Evolutionary conservation across 352 stramenopile genomes (phyloP).

Genomic region (Globisporangium megalacanthum): DNA sequence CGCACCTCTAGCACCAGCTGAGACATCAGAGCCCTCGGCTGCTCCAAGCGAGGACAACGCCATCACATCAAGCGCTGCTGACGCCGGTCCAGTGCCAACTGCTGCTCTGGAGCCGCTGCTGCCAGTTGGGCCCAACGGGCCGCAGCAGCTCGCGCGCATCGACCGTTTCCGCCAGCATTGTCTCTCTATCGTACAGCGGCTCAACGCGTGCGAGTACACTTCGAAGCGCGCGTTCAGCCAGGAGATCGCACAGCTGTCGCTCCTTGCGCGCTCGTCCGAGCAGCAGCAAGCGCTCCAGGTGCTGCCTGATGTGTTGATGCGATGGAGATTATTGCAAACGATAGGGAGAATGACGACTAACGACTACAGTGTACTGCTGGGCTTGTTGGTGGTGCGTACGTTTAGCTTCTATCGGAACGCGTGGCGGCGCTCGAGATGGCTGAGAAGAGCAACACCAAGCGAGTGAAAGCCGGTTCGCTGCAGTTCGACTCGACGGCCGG

Average conservation of each 20-base stretch:
- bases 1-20: not conserved
- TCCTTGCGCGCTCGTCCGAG: conserved; percentile 16
- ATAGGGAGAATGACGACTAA: not conserved
- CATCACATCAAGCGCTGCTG: not conserved
- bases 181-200: conserved; percentile 31
- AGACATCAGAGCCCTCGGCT: not conserved
- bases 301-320: not conserved
- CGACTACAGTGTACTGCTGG: not conserved
- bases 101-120: not conserved
- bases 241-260: conserved; percentile 44
- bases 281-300: conserved; percentile 22
- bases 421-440: not conserved
- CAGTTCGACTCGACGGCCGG: conserved; percentile 19
- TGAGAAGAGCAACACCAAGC: not conserved
- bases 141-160: conserved; percentile 7
- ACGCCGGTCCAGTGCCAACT: not conserved
- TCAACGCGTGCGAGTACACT: conserved; percentile 65
- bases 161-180: conserved; percentile 25
- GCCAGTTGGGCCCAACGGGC: not conserved
- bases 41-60: not conserved
- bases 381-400: not conserved
- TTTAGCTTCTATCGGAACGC: conserved; percentile 7
- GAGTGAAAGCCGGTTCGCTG: conserved; percentile 12
- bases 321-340: too few species aligned
- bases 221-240: conserved; percentile 40